These are phyloP conservation scores for Neoboletus magnificus DNA, from an alignment of 768 basidiomycete species.

Conservation along the genomic window DNA sequence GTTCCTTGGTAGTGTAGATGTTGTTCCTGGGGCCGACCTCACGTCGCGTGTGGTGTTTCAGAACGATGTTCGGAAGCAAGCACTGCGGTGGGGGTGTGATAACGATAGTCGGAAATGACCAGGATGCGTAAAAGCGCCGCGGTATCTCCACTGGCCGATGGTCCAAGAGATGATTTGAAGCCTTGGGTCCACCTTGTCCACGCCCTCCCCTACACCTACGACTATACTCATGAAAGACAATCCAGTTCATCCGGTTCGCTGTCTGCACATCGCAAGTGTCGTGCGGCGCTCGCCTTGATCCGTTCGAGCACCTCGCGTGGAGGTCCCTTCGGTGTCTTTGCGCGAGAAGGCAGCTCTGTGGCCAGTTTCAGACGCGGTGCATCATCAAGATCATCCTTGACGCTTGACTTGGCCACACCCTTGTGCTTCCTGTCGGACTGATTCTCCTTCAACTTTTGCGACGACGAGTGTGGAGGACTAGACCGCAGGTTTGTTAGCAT, in stretches of 20 bases:
- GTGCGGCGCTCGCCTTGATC: constrained; percentile 31
- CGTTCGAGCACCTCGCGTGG: constrained; percentile 39
- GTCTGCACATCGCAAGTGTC: constrained; percentile 16
- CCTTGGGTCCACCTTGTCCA: too few species aligned
- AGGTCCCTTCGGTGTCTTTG: constrained; percentile 32
- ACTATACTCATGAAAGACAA: constrained; percentile 38
- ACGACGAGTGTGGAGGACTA: constrained; percentile 16
- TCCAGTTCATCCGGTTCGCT: constrained; percentile 47
- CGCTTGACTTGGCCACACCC: neutral
- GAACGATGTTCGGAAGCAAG: neutral
- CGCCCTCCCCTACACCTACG: neutral
- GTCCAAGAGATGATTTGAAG: neutral
- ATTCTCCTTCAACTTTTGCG: constrained; percentile 38
- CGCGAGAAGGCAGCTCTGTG: constrained; percentile 1
- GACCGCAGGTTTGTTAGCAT: neutral
- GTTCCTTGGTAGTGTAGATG: neutral
- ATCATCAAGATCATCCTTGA: neutral
- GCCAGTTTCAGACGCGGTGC: neutral
- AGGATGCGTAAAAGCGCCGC: neutral
- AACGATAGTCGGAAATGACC: neutral
- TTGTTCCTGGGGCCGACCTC: neutral
- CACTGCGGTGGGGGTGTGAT: neutral
- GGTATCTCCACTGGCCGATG: neutral
- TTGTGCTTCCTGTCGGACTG: constrained; percentile 1
- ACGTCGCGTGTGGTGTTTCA: neutral